Evolutionary conservation across 352 stramenopile genomes (phyloP).

Genomic region (Plasmopara viticola): DNA sequence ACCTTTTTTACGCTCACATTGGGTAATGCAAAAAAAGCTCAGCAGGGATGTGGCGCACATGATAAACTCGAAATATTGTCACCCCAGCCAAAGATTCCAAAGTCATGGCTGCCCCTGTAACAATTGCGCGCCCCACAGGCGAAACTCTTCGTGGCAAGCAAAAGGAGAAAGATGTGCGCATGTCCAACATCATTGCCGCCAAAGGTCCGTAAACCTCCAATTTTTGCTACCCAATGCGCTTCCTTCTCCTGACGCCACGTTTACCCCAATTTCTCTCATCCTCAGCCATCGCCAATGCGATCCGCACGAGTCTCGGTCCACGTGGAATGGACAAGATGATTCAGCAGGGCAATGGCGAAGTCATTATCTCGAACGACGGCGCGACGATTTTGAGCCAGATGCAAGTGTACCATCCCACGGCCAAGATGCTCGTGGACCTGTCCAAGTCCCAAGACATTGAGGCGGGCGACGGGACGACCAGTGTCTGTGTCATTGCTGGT

Average conservation of each 20-base stretch:
- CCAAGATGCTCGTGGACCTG: slow-evolving; percentile 99
- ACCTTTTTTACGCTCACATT: too few species aligned
- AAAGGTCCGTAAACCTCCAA: slow-evolving; percentile 73
- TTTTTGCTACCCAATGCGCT: neutral
- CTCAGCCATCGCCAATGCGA: slow-evolving; percentile 94
- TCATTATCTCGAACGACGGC: slow-evolving; percentile 99
- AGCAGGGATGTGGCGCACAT: neutral
- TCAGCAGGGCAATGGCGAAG: slow-evolving; percentile 94
- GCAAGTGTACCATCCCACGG: slow-evolving; percentile 97
- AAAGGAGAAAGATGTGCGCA: slow-evolving; percentile 98
- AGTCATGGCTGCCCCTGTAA: slow-evolving; percentile 29
- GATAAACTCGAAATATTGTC: neutral
- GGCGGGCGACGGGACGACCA: slow-evolving; percentile 96
- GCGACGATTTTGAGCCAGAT: slow-evolving; percentile 99
- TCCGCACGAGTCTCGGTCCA: slow-evolving; percentile 96
- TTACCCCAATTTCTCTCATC: neutral
- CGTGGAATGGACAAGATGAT: slow-evolving; percentile 99
- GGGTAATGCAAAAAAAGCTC: too few species aligned
- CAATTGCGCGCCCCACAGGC: slow-evolving; percentile 57
- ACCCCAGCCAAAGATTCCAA: slow-evolving; percentile 23
- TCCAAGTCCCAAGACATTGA: slow-evolving; percentile 99
- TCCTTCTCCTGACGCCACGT: too few species aligned
- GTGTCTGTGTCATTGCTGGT: slow-evolving; percentile 97
- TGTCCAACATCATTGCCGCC: slow-evolving; percentile 97
- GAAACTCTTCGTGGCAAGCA: slow-evolving; percentile 83